phyloP scores from a whole-genome alignment of 1,284 basidiomycete genomes.

The Trichosporon faecale region DNA sequence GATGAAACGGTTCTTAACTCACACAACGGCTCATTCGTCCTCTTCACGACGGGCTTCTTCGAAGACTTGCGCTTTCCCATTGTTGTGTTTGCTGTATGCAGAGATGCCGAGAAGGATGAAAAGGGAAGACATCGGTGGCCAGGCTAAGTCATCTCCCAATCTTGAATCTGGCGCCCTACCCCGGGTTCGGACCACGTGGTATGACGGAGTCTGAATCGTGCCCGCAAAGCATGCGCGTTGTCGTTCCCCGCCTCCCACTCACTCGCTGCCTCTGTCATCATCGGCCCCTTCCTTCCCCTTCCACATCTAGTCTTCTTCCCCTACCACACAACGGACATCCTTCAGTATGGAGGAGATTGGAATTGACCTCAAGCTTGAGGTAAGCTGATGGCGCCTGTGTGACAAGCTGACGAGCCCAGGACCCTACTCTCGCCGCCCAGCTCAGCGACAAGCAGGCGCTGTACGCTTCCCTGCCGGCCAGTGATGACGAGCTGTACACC shows the following conservation, averaged over 20 bases:
- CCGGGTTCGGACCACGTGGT: background rate
- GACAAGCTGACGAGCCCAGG: constrained; percentile 56
- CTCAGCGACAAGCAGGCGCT: constrained; percentile 83
- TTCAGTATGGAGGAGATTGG: constrained; percentile 56
- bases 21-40: constrained; percentile 41
- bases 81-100: constrained; percentile 20
- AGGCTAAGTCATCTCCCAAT: background rate
- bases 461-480: constrained; percentile 70
- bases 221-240: constrained; percentile 32
- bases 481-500: constrained; percentile 85
- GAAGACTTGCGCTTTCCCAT: constrained; percentile 53
- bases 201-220: constrained; percentile 23
- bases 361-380: constrained; percentile 81
- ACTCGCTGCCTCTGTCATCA: constrained; percentile 2
- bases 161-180: background rate
- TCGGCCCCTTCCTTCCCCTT: constrained; percentile 13
- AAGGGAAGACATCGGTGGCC: background rate
- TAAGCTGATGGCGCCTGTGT: constrained; percentile 46
- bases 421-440: constrained; percentile 82
- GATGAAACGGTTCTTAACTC: constrained; percentile 4
- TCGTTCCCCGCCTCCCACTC: background rate
- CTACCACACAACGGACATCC: background rate
- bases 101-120: background rate
- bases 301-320: constrained; percentile 7
- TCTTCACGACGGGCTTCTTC: constrained; percentile 42